Evolutionary conservation across 768 basidiomycete species (phyloP).

Genomic region (Phanerodontia chrysosporium): DNA sequence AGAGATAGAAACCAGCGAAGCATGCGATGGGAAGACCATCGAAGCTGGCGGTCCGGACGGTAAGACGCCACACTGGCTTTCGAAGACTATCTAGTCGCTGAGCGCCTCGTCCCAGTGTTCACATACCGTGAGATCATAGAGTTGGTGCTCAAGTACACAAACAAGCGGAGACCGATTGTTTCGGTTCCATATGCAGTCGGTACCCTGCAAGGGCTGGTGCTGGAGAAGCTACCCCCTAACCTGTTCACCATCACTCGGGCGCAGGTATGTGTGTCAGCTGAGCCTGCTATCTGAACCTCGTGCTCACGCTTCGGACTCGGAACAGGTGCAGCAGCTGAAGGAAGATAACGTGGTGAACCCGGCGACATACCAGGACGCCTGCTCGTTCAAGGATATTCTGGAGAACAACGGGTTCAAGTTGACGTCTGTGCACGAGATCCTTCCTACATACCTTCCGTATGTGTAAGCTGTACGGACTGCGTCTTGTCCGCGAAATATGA

Average conservation of each 20-base stretch:
- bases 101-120: slow-evolving; percentile 46
- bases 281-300: not conserved
- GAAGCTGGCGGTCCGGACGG: slow-evolving; percentile 49
- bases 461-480: not conserved
- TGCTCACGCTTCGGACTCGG: not conserved
- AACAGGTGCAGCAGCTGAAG: slow-evolving; percentile 58
- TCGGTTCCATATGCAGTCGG: slow-evolving; percentile 63
- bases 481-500: not conserved
- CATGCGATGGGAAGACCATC: slow-evolving; percentile 40
- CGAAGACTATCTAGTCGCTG: not conserved
- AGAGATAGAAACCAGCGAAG: slow-evolving; percentile 33
- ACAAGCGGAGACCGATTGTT: slow-evolving; percentile 51
- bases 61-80: slow-evolving; percentile 22
- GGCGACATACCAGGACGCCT: slow-evolving; percentile 16
- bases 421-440: slow-evolving; percentile 45
- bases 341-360: slow-evolving; percentile 51
- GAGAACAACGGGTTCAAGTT: slow-evolving; percentile 35
- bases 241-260: slow-evolving; percentile 66
- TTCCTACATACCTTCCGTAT: slow-evolving; percentile 46
- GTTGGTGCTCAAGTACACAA: slow-evolving; percentile 50
- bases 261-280: slow-evolving; percentile 45
- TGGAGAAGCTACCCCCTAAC: slow-evolving; percentile 60
- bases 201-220: slow-evolving; percentile 55
- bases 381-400: slow-evolving; percentile 37
- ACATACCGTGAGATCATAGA: slow-evolving; percentile 68